phyloP scores from a whole-genome alignment of 169 alveolate genomes.

The Neospora caninum region DNA sequence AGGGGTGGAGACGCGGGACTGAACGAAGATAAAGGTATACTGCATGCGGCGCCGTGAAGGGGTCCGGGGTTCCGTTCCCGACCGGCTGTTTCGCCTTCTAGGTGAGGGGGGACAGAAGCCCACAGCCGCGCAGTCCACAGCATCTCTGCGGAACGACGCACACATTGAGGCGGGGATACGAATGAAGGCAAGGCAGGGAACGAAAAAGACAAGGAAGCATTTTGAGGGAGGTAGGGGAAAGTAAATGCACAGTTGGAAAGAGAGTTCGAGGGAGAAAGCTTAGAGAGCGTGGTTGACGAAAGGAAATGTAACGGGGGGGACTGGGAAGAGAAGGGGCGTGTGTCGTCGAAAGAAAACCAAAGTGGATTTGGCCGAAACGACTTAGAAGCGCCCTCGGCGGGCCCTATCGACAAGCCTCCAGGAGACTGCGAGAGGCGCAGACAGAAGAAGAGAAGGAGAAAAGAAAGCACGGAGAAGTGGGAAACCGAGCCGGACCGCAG shows the following conservation, averaged over 20 bases:
- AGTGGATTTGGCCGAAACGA: background rate
- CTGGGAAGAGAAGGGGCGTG: background rate
- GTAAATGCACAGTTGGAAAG: background rate
- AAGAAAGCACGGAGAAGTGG: background rate
- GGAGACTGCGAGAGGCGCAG: background rate
- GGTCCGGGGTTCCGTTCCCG: too few relatives aligned
- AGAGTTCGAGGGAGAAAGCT: background rate
- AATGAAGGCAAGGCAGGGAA: too few relatives aligned
- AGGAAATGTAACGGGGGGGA: background rate
- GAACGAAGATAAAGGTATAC: too few relatives aligned
- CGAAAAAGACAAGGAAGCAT: too few relatives aligned
- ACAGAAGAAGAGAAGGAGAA: background rate
- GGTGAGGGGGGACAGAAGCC: too few relatives aligned
- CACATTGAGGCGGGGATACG: too few relatives aligned
- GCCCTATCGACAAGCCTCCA: background rate
- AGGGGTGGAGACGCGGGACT: background rate
- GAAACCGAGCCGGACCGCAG: background rate
- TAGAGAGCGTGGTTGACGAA: background rate
- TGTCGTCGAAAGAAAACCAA: background rate
- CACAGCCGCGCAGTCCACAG: too few relatives aligned
- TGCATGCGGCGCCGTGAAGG: too few relatives aligned
- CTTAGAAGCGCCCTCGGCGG: background rate
- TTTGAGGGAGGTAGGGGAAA: background rate
- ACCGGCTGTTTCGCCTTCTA: too few relatives aligned
- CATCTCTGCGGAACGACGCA: too few relatives aligned